Evolutionary conservation across 148 eudicot genomes (phyloP).

Genomic region (Euryodendron excelsum): DNA sequence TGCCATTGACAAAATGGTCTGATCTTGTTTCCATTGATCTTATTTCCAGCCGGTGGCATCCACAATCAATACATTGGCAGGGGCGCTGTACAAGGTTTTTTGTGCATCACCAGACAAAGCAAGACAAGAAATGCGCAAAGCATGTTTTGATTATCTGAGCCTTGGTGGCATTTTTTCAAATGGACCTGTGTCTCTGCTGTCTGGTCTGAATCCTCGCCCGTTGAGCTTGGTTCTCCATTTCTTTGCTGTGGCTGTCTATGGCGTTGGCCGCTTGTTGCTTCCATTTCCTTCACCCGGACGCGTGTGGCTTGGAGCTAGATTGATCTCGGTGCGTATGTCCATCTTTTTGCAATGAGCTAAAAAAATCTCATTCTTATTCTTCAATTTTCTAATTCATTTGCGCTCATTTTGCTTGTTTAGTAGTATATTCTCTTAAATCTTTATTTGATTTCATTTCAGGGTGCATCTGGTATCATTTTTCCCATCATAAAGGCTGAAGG

Average conservation of each 20-base stretch:
- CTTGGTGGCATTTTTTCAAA: constrained; percentile 42
- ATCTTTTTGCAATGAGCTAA: not conserved
- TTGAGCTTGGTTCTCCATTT: constrained; percentile 39
- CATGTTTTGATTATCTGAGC: constrained; percentile 48
- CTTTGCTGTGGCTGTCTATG: constrained; percentile 54
- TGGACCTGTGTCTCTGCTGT: constrained; percentile 39
- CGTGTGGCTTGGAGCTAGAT: constrained; percentile 30
- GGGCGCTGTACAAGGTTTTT: constrained; percentile 44
- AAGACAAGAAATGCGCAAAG: constrained; percentile 49
- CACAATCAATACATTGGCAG: constrained; percentile 50
- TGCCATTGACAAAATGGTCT: not conserved
- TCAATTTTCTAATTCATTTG: not conserved
- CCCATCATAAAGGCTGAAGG: constrained; percentile 43
- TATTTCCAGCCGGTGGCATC: constrained; percentile 48
- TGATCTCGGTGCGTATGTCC: constrained; percentile 27
- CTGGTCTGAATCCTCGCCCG: constrained; percentile 42
- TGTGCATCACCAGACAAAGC: constrained; percentile 44
- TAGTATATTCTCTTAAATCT: not conserved
- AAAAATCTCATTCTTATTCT: not conserved
- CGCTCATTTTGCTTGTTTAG: not conserved
- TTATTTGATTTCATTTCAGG: constrained; percentile 19
- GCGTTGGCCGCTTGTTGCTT: constrained; percentile 43
- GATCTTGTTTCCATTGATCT: not conserved
- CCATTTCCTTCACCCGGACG: constrained; percentile 51
- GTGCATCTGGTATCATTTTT: constrained; percentile 38